Conservation (phyloP, 2,329 filamentous ascomycete genomes). For the Bipolaris gigantea region DNA sequence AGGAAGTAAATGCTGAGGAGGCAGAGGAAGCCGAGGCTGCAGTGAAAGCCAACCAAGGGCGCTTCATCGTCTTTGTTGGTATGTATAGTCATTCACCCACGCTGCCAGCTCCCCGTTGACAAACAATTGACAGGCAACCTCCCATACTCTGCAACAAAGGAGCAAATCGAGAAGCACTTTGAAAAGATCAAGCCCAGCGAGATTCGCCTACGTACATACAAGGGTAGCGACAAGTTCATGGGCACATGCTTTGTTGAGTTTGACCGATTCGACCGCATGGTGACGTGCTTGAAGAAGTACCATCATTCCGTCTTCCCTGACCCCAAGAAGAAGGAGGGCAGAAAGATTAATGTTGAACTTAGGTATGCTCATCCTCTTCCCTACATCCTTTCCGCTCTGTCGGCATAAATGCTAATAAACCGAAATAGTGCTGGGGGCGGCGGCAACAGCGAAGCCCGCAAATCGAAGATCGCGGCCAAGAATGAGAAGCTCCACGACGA, state of each 20-base stretch:
- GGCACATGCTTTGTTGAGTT: constrained; percentile 73
- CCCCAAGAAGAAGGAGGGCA: constrained; percentile 56
- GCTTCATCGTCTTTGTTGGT: constrained; percentile 81
- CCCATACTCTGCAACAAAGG: constrained; percentile 76
- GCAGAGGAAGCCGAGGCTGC: constrained; percentile 16
- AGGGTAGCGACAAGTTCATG: constrained; percentile 43
- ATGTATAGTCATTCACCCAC: constrained; percentile 19
- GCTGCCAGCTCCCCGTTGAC: constrained; percentile 2
- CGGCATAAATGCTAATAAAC: constrained; percentile 11
- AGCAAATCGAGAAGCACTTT: constrained; percentile 74
- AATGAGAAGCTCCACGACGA: constrained; percentile 81
- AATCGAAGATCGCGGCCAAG: constrained; percentile 79
- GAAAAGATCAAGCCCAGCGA: constrained; percentile 69
- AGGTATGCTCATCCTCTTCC: constrained; percentile 58
- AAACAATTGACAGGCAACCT: constrained; percentile 68
- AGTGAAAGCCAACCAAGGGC: constrained; percentile 46
- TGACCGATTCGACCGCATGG: constrained; percentile 81
- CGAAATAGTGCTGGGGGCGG: constrained; percentile 74
- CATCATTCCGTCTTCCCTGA: constrained; percentile 79
- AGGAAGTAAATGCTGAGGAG: constrained; percentile 18
- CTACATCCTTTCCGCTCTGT: neutral
- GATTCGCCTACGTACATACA: constrained; percentile 58
- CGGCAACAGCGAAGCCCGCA: constrained; percentile 71
- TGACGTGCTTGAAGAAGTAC: constrained; percentile 86
- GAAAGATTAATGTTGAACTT: constrained; percentile 90